phyloP scores from a whole-genome alignment of 164 flowering plant species.

The Aristolochia contorta region DNA sequence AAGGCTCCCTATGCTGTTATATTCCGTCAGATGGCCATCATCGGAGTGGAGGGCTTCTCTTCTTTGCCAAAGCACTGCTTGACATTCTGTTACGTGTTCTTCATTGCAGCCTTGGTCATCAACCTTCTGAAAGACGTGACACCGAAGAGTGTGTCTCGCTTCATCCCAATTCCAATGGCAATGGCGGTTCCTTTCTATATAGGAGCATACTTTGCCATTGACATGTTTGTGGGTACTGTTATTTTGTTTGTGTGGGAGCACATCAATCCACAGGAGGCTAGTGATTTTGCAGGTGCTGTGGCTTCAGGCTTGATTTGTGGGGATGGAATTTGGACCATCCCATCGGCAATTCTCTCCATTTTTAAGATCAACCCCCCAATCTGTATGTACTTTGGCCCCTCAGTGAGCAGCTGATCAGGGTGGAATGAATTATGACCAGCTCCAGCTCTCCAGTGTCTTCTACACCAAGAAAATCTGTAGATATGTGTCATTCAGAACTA shows the following conservation, averaged over 20 bases:
- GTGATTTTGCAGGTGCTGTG: conserved; percentile 84
- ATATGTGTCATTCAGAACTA: no score
- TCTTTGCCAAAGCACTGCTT: conserved; percentile 87
- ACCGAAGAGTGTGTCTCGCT: conserved; percentile 47
- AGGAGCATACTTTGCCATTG: conserved; percentile 94
- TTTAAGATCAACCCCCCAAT: conserved; percentile 86
- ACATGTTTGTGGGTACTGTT: conserved; percentile 91
- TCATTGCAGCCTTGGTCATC: conserved; percentile 58
- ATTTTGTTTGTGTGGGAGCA: conserved; percentile 82
- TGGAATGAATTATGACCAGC: no score
- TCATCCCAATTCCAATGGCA: conserved; percentile 94
- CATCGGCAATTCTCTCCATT: conserved; percentile 86
- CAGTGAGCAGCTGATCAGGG: conserved; percentile 33
- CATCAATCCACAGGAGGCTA: conserved; percentile 55
- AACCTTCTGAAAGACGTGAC: conserved; percentile 67
- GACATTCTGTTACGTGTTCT: conserved; percentile 69
- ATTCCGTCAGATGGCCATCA: conserved; percentile 85
- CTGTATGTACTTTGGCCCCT: conserved; percentile 88
- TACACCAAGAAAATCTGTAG: no score
- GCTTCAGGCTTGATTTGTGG: conserved; percentile 97
- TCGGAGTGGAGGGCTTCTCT: conserved; percentile 94
- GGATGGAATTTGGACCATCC: conserved; percentile 94
- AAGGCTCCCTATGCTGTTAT: conserved; percentile 82
- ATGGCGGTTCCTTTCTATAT: conserved; percentile 93
- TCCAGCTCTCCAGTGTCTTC: no score